Conservation (phyloP, 768 basidiomycete genomes). For the Leccinum rimulosum region DNA sequence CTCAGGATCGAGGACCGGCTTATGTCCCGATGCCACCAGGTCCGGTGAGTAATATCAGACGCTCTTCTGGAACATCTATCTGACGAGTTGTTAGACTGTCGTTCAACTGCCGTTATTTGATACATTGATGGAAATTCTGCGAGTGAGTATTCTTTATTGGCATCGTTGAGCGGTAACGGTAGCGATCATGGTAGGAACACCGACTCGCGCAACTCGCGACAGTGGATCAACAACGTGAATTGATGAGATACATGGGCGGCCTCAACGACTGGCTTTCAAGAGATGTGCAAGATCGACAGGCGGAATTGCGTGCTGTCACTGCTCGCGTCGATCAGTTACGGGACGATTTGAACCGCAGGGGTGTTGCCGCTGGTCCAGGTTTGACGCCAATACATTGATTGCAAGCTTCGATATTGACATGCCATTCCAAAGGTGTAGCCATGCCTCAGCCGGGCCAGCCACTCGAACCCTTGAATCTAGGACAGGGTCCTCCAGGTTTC, state of each 20-base stretch:
- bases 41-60: constrained; percentile 42
- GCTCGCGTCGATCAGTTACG: constrained; percentile 55
- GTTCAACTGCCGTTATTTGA: constrained; percentile 68
- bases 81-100: constrained; percentile 42
- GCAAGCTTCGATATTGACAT: background rate
- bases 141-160: constrained; percentile 40
- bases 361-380: constrained; percentile 42
- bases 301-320: constrained; percentile 64
- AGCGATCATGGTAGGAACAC: constrained; percentile 55
- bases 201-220: constrained; percentile 70
- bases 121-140: constrained; percentile 64
- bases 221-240: constrained; percentile 74
- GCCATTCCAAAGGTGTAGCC: constrained; percentile 15
- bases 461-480: background rate
- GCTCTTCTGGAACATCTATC: background rate
- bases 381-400: constrained; percentile 11
- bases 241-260: constrained; percentile 75
- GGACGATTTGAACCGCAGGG: constrained; percentile 44
- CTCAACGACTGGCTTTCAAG: constrained; percentile 78
- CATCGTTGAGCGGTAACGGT: constrained; percentile 3
- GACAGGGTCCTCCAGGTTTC: constrained; percentile 17
- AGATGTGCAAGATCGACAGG: constrained; percentile 77
- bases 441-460: constrained; percentile 24
- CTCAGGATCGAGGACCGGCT: constrained; percentile 25
- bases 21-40: constrained; percentile 49